Evolutionary conservation across 495 filamentous ascomycete species (phyloP), one percentile per base, ranked within the genome.

Genomic region (Aspergillus steynii): DNA sequence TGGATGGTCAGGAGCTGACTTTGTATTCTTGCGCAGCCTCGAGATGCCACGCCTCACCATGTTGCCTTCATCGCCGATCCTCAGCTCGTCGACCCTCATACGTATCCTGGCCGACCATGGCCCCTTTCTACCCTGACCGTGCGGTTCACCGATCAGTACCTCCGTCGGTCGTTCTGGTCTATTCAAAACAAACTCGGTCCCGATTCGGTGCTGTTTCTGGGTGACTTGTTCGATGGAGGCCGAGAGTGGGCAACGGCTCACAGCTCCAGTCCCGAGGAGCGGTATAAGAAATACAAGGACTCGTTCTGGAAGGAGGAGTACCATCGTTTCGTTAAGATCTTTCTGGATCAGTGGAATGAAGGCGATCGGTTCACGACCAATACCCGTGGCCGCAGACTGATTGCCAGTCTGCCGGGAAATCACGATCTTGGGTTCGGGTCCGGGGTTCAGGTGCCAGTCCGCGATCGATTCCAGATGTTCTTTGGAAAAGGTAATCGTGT

Each of bases 11-110:
- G 31, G 14, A 3, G 34, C 15, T 65, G 47, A 62, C 63, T 62
- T n/a, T 55, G 46, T 63, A 12, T 56, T 60, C 50, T 4, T 55
- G 0, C 55, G 2, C 58, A 97, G 95, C 91, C 91, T 60, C 69
- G 78, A 63, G 84, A 78, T 62, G 91, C 92, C 25, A 83, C 80
- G 29, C 96, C 96, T 2, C 92, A 98, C 74, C 91, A 89, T 69
- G 80, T 97, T 58, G 84, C 89, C 55, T 88, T 99, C 67, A 80
- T 99, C 59, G 93, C 96, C 46, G 96, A 99, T 70, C 96, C 96
- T n/a, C 96, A 99, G 71, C 82, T 99, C 37, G 92, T 97, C 66
- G 96, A 99, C 75, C 91, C 94, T 31, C 95, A 99, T 71, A 95
- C 92, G 14, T 98, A 99, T 71, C 90, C 95, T 20, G 95, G 89